Evolutionary conservation across 83 land plant species (phyloP).

Genomic region (Diphasiastrum complanatum): DNA sequence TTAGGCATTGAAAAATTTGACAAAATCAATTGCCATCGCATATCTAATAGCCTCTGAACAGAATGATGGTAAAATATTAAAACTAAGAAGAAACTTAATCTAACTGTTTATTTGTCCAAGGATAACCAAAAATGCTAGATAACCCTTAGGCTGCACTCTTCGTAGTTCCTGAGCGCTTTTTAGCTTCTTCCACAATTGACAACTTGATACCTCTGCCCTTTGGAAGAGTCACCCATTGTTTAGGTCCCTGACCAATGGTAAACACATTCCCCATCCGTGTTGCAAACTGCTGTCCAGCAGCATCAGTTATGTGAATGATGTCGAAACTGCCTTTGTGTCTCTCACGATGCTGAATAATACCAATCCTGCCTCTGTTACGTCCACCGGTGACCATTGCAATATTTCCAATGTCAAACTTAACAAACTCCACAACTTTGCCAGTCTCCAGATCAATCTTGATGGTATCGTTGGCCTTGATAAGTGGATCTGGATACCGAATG

Average conservation of each 20-base stretch:
- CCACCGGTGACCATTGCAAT: constrained; percentile 91
- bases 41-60: too few species aligned
- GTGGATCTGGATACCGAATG: constrained; percentile 84
- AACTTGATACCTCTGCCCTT: constrained; percentile 83
- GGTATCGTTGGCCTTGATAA: constrained; percentile 84
- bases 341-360: constrained; percentile 78
- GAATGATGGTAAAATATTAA: too few species aligned
- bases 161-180: constrained; percentile 48
- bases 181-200: constrained; percentile 76
- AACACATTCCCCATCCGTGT: constrained; percentile 75
- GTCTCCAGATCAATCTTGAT: constrained; percentile 73
- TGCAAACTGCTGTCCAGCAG: constrained; percentile 73
- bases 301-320: constrained; percentile 69
- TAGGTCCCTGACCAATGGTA: constrained; percentile 71
- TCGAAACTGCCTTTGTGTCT: constrained; percentile 89
- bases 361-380: constrained; percentile 81
- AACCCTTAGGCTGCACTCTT: constrained; percentile 29
- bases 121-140: neutral
- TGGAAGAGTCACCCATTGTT: constrained; percentile 79
- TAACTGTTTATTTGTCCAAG: too few species aligned
- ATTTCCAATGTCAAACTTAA: constrained; percentile 90
- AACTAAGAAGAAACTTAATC: too few species aligned
- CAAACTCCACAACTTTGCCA: constrained; percentile 69
- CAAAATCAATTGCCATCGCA: too few species aligned
- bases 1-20: too few species aligned